These are phyloP conservation scores for Aspergillus sp. DNA, from an alignment of 2,329 filamentous ascomycete species.

Conservation along the genomic window DNA sequence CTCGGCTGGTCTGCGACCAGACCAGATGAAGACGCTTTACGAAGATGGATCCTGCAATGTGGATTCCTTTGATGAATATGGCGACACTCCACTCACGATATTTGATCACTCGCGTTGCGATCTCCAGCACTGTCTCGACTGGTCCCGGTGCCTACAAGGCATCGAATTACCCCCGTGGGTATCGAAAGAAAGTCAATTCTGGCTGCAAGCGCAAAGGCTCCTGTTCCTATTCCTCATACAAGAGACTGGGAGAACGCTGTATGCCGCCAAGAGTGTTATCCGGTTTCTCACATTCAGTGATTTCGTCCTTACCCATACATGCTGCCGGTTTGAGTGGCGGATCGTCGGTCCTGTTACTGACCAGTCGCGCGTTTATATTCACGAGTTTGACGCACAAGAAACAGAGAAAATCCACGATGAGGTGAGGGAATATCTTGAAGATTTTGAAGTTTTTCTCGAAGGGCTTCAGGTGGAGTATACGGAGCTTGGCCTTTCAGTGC, in stretches of 20 bases:
- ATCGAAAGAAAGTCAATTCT: not conserved
- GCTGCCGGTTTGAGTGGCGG: not conserved
- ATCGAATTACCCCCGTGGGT: not conserved
- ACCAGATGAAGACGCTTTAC: not conserved
- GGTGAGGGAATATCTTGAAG: not conserved
- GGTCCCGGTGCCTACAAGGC: not conserved
- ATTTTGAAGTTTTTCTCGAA: not conserved
- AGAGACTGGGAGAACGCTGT: not conserved
- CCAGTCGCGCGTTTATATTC: not conserved
- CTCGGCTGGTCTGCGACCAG: not conserved
- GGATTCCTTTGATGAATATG: not conserved
- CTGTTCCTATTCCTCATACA: not conserved
- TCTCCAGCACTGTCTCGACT: not conserved
- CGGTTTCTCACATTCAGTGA: not conserved
- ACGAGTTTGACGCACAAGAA: not conserved
- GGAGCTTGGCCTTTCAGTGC: not conserved
- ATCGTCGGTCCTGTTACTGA: not conserved
- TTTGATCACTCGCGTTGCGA: not conserved
- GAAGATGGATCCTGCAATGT: not conserved
- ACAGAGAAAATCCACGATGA: not conserved
- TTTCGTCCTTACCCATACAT: not conserved
- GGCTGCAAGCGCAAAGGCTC: not conserved
- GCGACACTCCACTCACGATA: not conserved
- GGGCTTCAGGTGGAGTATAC: not conserved
- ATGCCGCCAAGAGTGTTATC: not conserved